Base-by-base conservation (phyloP, 805 yeast species). In the Pichia occidentalis region DNA sequence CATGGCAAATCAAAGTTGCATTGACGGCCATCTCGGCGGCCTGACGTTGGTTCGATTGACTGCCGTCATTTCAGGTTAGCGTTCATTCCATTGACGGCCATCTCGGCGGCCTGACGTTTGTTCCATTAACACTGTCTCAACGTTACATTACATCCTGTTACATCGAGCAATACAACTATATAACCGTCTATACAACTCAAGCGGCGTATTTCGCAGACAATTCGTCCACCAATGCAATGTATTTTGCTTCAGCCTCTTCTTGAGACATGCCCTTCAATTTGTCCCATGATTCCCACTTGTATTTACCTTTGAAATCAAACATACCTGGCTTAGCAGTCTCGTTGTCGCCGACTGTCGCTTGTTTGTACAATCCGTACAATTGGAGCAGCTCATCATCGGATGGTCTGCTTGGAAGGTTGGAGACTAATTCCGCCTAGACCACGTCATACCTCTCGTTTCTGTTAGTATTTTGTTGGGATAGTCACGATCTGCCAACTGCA, bases 251-350 rank as follows among this genome's bases (percentile, higher is more conserved):
- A 44, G 98, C 98, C 24, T 86, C 97, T 51, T 77, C 95, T 64
- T 83, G 84, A 28, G 86, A 64, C 44, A 74, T 75, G 42, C 98
- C 98, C 68, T 84, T 82, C 56, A 80, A 68, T 53, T 77, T 79
- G 54, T 80, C 80, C 97, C 97, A 92, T 7, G 97, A 75, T 59
- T 88, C 90, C 97, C 97, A 92, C 73, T 92, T 92, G 75, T 85
- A 84, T 67, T 94, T 87, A 51, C 90, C 97, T 69, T 83, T 86
- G 68, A 92, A 73, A 67, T 87, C 95, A 62, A 92, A 85, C 43
- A 84, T 65, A 47, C 96, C 92, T 38, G 98, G 98, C 68, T 85
- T 85, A 39, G 72, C 68, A 45, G 95, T 83, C 52, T 59, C 63
- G 74, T 86, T 86, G 73, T 92, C 98, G 49, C 98, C 98, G 40